A percentile compares a stretch with the other conserved stretches of the same genome.
These are phyloP conservation scores for Collybiopsis confluens DNA, from an alignment of 768 basidiomycete genomes.

Conservation along the genomic window DNA sequence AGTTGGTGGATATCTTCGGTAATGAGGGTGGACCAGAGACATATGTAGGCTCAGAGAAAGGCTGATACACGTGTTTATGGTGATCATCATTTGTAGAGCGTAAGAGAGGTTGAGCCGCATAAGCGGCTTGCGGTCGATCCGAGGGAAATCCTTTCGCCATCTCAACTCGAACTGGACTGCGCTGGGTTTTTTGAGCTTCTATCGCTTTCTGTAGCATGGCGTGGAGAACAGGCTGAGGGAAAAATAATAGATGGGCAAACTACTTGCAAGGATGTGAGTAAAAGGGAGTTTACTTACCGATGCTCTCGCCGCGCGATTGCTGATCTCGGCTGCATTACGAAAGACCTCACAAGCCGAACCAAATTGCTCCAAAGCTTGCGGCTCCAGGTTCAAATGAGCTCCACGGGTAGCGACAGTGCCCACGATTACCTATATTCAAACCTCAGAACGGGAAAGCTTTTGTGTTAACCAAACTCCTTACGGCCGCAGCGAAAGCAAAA, in stretches of 20 bases:
- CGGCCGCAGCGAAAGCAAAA: conserved; percentile 49
- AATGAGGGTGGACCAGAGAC: neutral
- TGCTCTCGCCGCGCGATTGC: conserved; percentile 45
- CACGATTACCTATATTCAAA: conserved; percentile 38
- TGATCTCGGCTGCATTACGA: conserved; percentile 36
- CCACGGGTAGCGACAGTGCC: conserved; percentile 51
- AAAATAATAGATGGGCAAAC: too few relatives aligned
- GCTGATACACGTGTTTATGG: neutral
- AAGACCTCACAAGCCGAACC: conserved; percentile 45
- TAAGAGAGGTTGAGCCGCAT: conserved; percentile 9
- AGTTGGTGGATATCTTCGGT: neutral
- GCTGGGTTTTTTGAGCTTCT: conserved; percentile 19
- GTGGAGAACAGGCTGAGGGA: conserved; percentile 39
- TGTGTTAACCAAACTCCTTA: conserved; percentile 21
- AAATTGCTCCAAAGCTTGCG: conserved; percentile 42
- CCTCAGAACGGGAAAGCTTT: neutral
- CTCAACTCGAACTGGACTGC: conserved; percentile 14
- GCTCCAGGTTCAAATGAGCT: conserved; percentile 37
- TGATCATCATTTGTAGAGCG: neutral
- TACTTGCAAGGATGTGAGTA: too few relatives aligned
- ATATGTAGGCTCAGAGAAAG: neutral
- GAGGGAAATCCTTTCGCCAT: conserved; percentile 26
- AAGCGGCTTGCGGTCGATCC: conserved; percentile 19
- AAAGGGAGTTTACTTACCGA: conserved; percentile 41
- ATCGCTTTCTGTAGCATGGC: conserved; percentile 40